Percentiles rank a stretch among this genome's conserved stretches.
Conservation (phyloP, 1,284 basidiomycete genomes). For the Boletellus deceptivus region DNA sequence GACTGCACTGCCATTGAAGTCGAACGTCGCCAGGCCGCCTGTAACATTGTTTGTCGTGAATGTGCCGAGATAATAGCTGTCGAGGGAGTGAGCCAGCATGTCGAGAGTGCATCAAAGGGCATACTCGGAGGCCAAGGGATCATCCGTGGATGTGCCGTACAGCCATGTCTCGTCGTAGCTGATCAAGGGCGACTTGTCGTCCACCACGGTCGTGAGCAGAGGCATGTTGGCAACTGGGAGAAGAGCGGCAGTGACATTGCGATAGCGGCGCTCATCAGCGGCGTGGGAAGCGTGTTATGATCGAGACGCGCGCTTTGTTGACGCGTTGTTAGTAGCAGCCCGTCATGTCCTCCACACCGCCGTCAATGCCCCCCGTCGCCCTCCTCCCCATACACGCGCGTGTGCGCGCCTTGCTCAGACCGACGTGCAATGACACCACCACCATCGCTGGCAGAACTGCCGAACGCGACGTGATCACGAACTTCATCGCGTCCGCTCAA, state of each 20-base stretch:
- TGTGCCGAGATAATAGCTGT: constrained; percentile 34
- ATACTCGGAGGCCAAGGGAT: constrained; percentile 19
- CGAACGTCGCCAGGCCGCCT: constrained; percentile 27
- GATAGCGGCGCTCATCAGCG: neutral
- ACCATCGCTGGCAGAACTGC: constrained; percentile 60
- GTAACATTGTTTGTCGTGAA: constrained; percentile 30
- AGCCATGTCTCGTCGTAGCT: constrained; percentile 26
- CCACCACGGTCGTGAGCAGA: constrained; percentile 23
- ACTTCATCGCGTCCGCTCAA: constrained; percentile 47
- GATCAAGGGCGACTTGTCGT: constrained; percentile 34
- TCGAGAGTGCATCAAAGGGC: neutral
- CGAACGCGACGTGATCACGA: constrained; percentile 55
- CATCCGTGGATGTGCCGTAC: constrained; percentile 13
- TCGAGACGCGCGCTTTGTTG: constrained; percentile 7
- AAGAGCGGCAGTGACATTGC: neutral
- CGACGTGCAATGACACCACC: constrained; percentile 56
- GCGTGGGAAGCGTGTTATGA: constrained; percentile 1
- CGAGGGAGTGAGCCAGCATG: neutral
- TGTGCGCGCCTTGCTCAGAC: constrained; percentile 63
- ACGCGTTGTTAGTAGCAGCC: constrained; percentile 4
- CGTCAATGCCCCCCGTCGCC: constrained; percentile 40
- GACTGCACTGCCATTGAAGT: constrained; percentile 38
- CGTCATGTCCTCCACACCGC: constrained; percentile 34
- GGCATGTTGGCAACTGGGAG: constrained; percentile 21
- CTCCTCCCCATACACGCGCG: constrained; percentile 61